Evolutionary conservation across 2,329 filamentous ascomycete species (phyloP), one percentile per base, ranked within the genome.

Genomic region (Stagonosporopsis tanaceti): DNA sequence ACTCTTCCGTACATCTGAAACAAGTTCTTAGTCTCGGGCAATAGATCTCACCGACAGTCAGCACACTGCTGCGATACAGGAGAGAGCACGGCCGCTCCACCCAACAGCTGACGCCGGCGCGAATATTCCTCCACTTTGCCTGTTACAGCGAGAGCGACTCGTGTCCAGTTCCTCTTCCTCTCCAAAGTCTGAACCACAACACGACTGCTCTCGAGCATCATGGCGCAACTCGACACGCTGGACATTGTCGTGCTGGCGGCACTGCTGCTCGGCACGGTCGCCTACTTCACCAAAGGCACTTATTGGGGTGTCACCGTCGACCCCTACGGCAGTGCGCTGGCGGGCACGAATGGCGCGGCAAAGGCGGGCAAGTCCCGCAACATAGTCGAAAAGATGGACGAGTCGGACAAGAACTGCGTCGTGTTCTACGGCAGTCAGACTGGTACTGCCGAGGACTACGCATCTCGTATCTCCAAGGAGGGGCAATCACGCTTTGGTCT

Each of bases 391-490:
- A 96, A 96, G 81, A 90, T 99, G 88, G 91, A 97, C 22, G 93
- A 98, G 81, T 89, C 87, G 11, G 89, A 89, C 78, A 99, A 98
- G 83, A 98, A 99, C 81, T 97, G 94, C 78, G 89, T 99, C 64
- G 90, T 99, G 71, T 97, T 99, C 83, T 99, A 97, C 76, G 95
- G 95, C 66, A 99, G 95, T 30, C 95, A 99, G 81, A 99, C 95
- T 20, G 95, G 95, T 71, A 99, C 95, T 38, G 95, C 95, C 47
- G 96, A 99, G 81, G 95, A 99, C 78, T 99, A 99, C 75, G 96
- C 95, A 65, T 96, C 94, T 12, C 87, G 96, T 69, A 82, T 99
- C 68, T 93, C 95, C 65, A 99, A 99, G 84, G 95, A 99, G 79
- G 95, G 95, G 72, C 94, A 94, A 78, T 96, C 94, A 71, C 87